phyloP scores from a whole-genome alignment of 305 asterid species.

The Plantago rigida region DNA sequence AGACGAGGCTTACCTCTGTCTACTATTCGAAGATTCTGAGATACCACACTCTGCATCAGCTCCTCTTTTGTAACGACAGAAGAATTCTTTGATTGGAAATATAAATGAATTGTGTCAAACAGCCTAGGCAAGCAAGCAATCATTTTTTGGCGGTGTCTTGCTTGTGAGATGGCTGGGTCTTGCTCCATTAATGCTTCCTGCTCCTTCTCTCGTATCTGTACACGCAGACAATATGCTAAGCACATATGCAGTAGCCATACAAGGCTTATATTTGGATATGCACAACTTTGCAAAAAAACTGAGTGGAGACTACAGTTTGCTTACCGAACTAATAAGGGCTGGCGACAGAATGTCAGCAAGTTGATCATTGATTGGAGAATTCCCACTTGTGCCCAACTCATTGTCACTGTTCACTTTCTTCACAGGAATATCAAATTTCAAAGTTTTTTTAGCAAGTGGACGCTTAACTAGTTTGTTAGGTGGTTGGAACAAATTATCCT shows the following conservation, averaged over 20 bases:
- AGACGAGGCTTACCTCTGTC: conserved; percentile 49
- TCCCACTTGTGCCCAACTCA: conserved; percentile 22
- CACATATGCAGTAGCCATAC: not conserved
- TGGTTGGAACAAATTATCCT: conserved; percentile 33
- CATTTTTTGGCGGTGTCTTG: conserved; percentile 58
- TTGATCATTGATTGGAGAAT: conserved; percentile 30
- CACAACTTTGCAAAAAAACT: not conserved
- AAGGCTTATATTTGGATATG: not conserved
- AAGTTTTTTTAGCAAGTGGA: conserved; percentile 55
- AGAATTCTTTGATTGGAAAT: conserved; percentile 54
- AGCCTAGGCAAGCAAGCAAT: conserved; percentile 61
- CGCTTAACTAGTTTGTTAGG: conserved; percentile 54
- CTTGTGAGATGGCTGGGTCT: conserved; percentile 80
- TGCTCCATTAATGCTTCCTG: conserved; percentile 36
- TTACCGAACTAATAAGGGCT: conserved; percentile 60
- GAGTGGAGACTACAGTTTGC: conserved; percentile 11
- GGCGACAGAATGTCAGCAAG: conserved; percentile 50
- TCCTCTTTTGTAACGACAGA: conserved; percentile 67
- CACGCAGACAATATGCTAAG: not conserved
- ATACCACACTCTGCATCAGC: conserved; percentile 46
- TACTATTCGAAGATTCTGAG: conserved; percentile 36
- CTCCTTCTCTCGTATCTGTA: conserved; percentile 73
- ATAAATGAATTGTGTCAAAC: conserved; percentile 50
- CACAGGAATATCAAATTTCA: conserved; percentile 66
- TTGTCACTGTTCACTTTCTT: conserved; percentile 36